These are phyloP conservation scores for Cicer pinnatifidum DNA, from an alignment of 306 rosid genomes.

Conservation along the genomic window DNA sequence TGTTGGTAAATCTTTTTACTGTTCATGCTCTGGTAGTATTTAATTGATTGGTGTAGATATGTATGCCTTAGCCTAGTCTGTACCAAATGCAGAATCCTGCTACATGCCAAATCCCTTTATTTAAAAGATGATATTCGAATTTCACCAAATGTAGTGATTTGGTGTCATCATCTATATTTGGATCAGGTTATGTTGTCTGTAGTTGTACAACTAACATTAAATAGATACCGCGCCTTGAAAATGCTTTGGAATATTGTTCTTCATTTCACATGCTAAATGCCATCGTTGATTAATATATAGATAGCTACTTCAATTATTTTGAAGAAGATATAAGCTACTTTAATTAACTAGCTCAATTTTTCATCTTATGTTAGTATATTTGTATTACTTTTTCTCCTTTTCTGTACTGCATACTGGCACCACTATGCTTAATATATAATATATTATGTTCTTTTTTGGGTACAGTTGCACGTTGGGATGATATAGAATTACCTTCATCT, in stretches of 20 bases:
- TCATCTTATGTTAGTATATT: neutral
- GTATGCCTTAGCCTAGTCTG: neutral
- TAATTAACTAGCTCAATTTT: neutral
- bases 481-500: constrained; percentile 55
- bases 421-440: constrained; percentile 19
- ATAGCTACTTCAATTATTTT: no score
- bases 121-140: neutral
- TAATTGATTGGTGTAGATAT: no score
- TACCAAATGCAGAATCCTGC: neutral
- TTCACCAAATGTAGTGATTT: neutral
- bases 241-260: neutral
- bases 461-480: constrained; percentile 91
- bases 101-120: neutral
- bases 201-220: neutral
- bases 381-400: neutral
- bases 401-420: neutral
- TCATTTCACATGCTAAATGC: neutral
- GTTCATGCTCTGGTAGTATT: no score
- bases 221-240: no score
- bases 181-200: neutral
- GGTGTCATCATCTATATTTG: neutral
- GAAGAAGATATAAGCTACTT: neutral
- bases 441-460: constrained; percentile 14
- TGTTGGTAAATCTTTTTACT: no score
- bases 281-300: neutral